A percentile compares a stretch with the other conserved stretches of the same genome.
Evolutionary conservation across 176 grass and related monocot genomes (phyloP).

Genomic region (Carex parvula): DNA sequence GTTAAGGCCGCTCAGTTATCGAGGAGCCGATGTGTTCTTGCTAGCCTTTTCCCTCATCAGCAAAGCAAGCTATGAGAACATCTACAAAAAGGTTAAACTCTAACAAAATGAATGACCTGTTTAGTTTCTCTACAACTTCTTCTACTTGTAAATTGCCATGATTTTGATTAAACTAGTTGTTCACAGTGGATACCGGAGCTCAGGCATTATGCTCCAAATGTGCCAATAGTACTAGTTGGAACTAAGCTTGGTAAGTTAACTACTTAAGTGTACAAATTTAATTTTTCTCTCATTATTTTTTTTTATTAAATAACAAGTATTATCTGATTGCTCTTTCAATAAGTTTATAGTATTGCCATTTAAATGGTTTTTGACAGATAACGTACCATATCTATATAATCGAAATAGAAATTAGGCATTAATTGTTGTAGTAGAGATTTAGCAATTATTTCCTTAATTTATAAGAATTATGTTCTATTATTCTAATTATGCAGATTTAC

Average conservation of each 20-base stretch:
- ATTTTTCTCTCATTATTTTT: not conserved
- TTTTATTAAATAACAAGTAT: not conserved
- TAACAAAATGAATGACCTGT: not conserved
- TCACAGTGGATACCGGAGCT: conserved; percentile 75
- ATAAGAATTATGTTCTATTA: no score
- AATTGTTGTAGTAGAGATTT: no score
- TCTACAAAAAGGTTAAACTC: conserved; percentile 32
- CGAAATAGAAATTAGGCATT: no score
- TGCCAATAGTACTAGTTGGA: conserved; percentile 65
- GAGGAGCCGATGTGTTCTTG: conserved; percentile 39
- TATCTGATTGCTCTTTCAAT: not conserved
- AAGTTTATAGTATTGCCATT: not conserved
- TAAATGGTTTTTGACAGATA: not conserved
- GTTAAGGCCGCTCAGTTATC: conserved; percentile 33
- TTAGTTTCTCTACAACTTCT: not conserved
- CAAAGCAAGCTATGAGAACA: conserved; percentile 38
- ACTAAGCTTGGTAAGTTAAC: conserved; percentile 63
- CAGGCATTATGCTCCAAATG: conserved; percentile 70
- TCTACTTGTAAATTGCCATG: not conserved
- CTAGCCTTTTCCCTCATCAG: conserved; percentile 36
- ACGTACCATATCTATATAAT: not conserved
- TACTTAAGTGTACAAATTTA: not conserved
- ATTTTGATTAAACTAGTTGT: not conserved
- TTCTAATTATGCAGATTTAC: conserved; percentile 40
- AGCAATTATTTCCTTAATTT: no score